Evolutionary conservation across 1,284 basidiomycete species (phyloP), one percentile per base, ranked within the genome.

Genomic region (Sphaerobolus stellatus): DNA sequence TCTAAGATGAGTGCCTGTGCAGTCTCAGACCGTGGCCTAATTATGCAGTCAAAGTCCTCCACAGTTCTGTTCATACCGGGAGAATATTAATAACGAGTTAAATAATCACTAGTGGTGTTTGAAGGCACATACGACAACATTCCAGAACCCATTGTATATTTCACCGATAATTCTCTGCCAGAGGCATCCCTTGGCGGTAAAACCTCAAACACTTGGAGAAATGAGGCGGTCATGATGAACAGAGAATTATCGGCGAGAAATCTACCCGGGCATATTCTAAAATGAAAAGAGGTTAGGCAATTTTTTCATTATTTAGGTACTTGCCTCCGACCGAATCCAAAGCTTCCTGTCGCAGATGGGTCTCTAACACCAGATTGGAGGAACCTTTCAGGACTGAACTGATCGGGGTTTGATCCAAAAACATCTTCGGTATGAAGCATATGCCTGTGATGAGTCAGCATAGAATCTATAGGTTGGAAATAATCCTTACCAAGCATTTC

Each of bases 371-470:
- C 36, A 22, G 44, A 20, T 4, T 57, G 43, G n/a, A 52, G 40
- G 46, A 55, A 57, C 18, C 56, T 40, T 22, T 54, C 56, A 13
- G 56, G 56, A 18, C 47, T 41, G 29, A 57, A 57, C 34, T 54
- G 16, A 18, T 31, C n/a, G 16, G 54, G 50, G 8, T 56, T 50
- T 22, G 36, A n/a, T 38, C 36, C 36, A 43, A 24, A 43, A 13
- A 43, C 41, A 8, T 20, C 22, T 27, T 43, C 20, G 4, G 41
- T 11, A 43, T 43, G 41, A 24, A 43, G 28, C 22, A 43, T 16
- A 38, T 16, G 22, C 36, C 36, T 38, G n/a, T 38, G 3, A 38
- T 38, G n/a, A n/a, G n/a, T 4, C 22, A 5, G n/a, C 22, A 16
- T 5, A 7, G 22, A 38, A 38, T 5, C n/a, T n/a, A 5, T 38